phyloP scores from a whole-genome alignment of 1,284 basidiomycete genomes.

The Violaceomyces palustris region DNA sequence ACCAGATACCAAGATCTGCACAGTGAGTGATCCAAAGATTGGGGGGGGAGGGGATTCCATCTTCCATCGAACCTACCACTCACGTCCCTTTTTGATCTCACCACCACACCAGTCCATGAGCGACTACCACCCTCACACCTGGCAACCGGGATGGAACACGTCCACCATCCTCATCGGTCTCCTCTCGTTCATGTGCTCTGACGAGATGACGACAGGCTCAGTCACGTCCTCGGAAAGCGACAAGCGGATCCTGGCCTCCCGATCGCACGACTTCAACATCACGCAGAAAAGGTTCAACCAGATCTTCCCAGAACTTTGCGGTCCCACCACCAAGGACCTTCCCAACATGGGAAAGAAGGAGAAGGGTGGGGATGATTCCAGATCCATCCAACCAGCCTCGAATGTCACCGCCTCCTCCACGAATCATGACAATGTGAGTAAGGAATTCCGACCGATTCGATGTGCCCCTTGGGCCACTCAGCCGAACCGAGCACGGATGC shows the following conservation, averaged over 20 bases:
- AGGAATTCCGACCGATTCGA: background rate
- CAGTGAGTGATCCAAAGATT: slow-evolving; percentile 10
- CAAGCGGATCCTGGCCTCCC: slow-evolving; percentile 69
- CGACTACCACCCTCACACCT: slow-evolving; percentile 72
- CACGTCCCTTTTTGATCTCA: no score
- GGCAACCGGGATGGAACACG: slow-evolving; percentile 91
- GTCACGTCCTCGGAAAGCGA: slow-evolving; percentile 74
- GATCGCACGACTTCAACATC: slow-evolving; percentile 81
- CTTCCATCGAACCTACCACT: background rate
- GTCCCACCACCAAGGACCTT: slow-evolving; percentile 20
- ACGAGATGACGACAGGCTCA: slow-evolving; percentile 92
- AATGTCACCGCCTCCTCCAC: background rate
- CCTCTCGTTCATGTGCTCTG: slow-evolving; percentile 89
- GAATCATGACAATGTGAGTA: background rate
- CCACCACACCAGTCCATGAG: slow-evolving; percentile 47
- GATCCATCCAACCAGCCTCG: background rate
- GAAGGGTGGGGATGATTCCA: slow-evolving; percentile 1
- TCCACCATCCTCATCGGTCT: slow-evolving; percentile 91
- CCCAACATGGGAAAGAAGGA: slow-evolving; percentile 48
- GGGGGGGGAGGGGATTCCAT: background rate
- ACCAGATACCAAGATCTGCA: slow-evolving; percentile 78
- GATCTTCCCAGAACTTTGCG: slow-evolving; percentile 46
- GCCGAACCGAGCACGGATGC: background rate
- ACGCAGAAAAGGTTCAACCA: slow-evolving; percentile 66
- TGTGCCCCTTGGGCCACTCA: background rate